A percentile compares a stretch with the other conserved stretches of the same genome.
These are phyloP conservation scores for Pichia sp. DNA, from an alignment of 1,139 yeast genomes.

Conservation along the genomic window DNA sequence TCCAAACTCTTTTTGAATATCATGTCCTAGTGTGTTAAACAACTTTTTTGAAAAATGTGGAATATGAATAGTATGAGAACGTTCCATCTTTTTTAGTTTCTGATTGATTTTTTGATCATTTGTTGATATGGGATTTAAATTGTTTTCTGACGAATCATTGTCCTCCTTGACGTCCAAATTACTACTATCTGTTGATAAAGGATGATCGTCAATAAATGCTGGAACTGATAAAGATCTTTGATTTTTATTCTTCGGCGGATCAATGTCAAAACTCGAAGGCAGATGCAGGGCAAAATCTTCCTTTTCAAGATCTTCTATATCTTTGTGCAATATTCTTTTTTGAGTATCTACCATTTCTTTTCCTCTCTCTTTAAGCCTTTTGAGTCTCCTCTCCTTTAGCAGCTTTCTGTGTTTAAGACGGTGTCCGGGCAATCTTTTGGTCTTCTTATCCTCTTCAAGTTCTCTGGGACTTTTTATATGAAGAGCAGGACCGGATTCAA, in stretches of 20 bases:
- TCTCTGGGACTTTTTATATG: constrained; percentile 78
- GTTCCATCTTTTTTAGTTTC: constrained; percentile 1
- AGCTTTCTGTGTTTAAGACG: constrained; percentile 20
- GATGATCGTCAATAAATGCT: background rate
- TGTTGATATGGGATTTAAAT: constrained; percentile 7
- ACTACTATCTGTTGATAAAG: background rate
- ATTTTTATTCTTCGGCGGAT: background rate
- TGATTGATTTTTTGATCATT: constrained; percentile 8
- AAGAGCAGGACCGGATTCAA: constrained; percentile 75
- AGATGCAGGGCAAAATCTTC: constrained; percentile 2
- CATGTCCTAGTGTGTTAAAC: constrained; percentile 6
- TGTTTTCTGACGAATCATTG: constrained; percentile 12
- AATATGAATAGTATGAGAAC: constrained; percentile 13
- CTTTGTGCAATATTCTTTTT: constrained; percentile 1
- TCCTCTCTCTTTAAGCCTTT: constrained; percentile 16
- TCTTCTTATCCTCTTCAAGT: constrained; percentile 52
- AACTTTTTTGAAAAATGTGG: constrained; percentile 12
- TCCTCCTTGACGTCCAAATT: constrained; percentile 4
- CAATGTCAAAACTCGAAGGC: constrained; percentile 3
- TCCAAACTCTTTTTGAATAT: background rate
- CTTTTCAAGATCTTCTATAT: background rate
- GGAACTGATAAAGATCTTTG: constrained; percentile 14
- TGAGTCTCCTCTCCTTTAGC: constrained; percentile 19
- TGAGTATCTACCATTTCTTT: constrained; percentile 22
- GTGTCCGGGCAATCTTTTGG: constrained; percentile 23